A percentile compares a stretch with the other conserved stretches of the same genome.
phyloP scores from a whole-genome alignment of 2,329 filamentous ascomycete genomes.

The Dendryphion nanum region DNA sequence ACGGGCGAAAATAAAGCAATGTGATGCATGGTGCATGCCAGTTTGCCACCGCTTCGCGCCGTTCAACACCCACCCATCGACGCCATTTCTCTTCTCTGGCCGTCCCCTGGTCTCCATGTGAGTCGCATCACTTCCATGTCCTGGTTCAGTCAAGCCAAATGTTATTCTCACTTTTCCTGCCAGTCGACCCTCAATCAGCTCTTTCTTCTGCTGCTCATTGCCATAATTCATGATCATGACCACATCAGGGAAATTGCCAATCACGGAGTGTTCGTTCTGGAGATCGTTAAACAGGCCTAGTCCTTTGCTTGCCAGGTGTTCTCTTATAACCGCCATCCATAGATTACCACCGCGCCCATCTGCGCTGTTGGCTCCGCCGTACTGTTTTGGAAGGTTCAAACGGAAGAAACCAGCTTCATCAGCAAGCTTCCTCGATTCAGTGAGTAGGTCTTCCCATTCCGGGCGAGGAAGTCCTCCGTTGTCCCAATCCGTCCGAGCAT shows the following conservation, averaged over 20 bases:
- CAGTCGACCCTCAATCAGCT: slow-evolving; percentile 54
- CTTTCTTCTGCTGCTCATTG: slow-evolving; percentile 52
- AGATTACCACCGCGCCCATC: slow-evolving; percentile 52
- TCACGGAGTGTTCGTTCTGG: slow-evolving; percentile 62
- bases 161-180: slow-evolving; percentile 56
- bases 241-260: slow-evolving; percentile 63
- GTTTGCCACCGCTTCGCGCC: slow-evolving; percentile 67
- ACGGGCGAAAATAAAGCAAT: slow-evolving; percentile 62
- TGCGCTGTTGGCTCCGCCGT: slow-evolving; percentile 51
- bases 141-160: slow-evolving; percentile 62
- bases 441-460: slow-evolving; percentile 59
- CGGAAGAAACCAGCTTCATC: slow-evolving; percentile 62
- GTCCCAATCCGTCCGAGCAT: slow-evolving; percentile 62
- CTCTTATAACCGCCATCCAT: slow-evolving; percentile 63
- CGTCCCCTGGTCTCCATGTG: slow-evolving; percentile 58
- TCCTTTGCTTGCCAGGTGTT: slow-evolving; percentile 59
- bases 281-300: slow-evolving; percentile 63
- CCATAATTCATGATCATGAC: slow-evolving; percentile 64
- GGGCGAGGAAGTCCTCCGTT: slow-evolving; percentile 55
- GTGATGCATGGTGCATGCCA: slow-evolving; percentile 60
- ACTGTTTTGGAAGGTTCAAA: slow-evolving; percentile 56
- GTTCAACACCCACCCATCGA: slow-evolving; percentile 53
- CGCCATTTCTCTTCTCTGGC: slow-evolving; percentile 45
- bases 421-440: slow-evolving; percentile 50
- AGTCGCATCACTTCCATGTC: slow-evolving; percentile 63